Percentiles rank a stretch among this genome's conserved stretches.
Conservation (phyloP, 139 green algal species). For the Nannochloris sp. region DNA sequence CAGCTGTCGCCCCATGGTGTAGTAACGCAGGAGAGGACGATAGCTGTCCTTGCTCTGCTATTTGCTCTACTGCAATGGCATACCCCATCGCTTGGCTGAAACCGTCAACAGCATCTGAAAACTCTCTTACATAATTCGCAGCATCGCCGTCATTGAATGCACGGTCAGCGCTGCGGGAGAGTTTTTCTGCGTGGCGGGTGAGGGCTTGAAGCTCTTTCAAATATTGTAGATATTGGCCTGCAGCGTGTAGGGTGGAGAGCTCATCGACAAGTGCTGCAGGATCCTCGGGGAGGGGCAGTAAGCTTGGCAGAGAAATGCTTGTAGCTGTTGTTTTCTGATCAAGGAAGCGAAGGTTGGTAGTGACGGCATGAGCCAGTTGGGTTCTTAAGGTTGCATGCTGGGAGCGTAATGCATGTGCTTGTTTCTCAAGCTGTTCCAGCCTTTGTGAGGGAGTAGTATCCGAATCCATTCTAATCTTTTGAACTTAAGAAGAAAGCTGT, state of each 20-base stretch:
- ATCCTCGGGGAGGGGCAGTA: constrained; percentile 17
- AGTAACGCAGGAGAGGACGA: not conserved
- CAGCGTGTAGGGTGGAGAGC: constrained; percentile 31
- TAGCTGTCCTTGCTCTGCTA: not conserved
- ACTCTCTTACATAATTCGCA: not conserved
- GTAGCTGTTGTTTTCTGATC: not conserved
- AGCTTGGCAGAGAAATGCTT: not conserved
- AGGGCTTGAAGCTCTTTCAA: constrained; percentile 10
- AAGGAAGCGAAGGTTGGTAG: too few species aligned
- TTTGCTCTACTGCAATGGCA: constrained; percentile 9
- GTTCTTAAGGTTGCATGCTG: constrained; percentile 5
- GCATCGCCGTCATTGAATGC: not conserved
- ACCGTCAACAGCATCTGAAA: constrained; percentile 1
- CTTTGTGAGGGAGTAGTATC: not conserved
- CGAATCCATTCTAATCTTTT: not conserved
- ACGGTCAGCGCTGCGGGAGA: not conserved
- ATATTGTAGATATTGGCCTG: constrained; percentile 1
- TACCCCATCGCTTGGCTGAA: constrained; percentile 24
- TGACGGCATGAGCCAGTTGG: constrained; percentile 2
- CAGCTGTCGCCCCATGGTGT: constrained; percentile 2
- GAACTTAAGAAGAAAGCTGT: not conserved
- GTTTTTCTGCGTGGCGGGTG: constrained; percentile 19
- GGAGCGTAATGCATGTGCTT: constrained; percentile 1
- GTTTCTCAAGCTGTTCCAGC: constrained; percentile 7
- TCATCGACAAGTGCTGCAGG: constrained; percentile 29